Percentiles rank a stretch among this genome's conserved stretches.
Conservation (phyloP, 257 asterid species). For the Nicotiana tabacum region DNA sequence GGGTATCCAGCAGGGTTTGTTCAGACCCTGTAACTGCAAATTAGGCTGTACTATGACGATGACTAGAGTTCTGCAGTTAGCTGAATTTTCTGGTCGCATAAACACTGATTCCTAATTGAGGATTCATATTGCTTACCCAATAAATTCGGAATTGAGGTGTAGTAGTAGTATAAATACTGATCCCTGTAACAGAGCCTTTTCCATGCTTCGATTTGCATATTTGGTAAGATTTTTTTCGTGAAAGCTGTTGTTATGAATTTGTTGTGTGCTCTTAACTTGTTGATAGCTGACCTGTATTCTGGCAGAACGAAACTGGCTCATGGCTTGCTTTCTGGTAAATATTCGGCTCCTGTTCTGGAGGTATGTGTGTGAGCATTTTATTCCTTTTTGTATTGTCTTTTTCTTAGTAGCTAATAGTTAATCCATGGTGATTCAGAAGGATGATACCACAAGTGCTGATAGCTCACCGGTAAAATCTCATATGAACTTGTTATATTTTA, state of each 20-base stretch:
- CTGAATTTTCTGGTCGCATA: neutral
- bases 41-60: neutral
- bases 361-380: slow-evolving; percentile 29
- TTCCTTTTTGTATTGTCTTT: neutral
- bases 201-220: neutral
- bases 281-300: slow-evolving; percentile 15
- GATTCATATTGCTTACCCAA: neutral
- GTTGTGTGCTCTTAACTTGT: slow-evolving; percentile 3
- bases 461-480: slow-evolving; percentile 2
- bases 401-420: slow-evolving; percentile 2
- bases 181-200: neutral
- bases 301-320: slow-evolving; percentile 88
- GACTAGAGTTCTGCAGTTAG: neutral
- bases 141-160: neutral
- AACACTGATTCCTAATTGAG: neutral
- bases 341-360: slow-evolving; percentile 65
- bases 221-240: neutral
- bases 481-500: neutral
- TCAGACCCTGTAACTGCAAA: neutral
- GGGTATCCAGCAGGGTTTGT: neutral
- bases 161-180: neutral
- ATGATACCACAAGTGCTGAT: slow-evolving; percentile 31
- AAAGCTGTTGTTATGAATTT: neutral
- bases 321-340: slow-evolving; percentile 95
- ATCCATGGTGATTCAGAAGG: slow-evolving; percentile 34